Percentiles rank a stretch among this genome's conserved stretches.
Conservation (phyloP, 2,329 filamentous ascomycete genomes). For the Aureobasidium sp. region DNA sequence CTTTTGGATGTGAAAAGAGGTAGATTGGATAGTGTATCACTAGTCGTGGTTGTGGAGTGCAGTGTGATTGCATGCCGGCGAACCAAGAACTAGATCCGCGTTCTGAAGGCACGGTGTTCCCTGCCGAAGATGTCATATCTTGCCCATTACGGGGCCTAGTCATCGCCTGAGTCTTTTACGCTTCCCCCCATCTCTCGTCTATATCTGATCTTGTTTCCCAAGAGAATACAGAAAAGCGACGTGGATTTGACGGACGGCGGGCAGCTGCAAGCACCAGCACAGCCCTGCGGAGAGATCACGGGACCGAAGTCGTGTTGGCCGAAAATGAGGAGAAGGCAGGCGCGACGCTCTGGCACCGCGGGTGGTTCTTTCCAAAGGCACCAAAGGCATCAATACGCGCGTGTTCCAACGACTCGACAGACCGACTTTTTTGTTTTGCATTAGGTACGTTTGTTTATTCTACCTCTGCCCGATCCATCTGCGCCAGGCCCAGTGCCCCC, state of each 20-base stretch:
- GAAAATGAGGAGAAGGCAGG: slow-evolving; percentile 12
- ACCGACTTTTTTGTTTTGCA: slow-evolving; percentile 12
- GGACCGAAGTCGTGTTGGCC: neutral
- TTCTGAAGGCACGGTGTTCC: slow-evolving; percentile 9
- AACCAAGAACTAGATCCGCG: slow-evolving; percentile 14
- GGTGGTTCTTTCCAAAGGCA: slow-evolving; percentile 9
- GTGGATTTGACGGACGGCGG: neutral
- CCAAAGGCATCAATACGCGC: slow-evolving; percentile 11
- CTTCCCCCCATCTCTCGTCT: neutral
- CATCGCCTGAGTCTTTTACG: neutral
- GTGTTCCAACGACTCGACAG: slow-evolving; percentile 12
- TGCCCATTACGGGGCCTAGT: neutral
- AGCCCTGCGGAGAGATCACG: slow-evolving; percentile 5
- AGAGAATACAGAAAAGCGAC: neutral
- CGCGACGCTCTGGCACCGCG: neutral
- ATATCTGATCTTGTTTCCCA: neutral
- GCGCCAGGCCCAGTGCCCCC: neutral
- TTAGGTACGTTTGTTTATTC: slow-evolving; percentile 12
- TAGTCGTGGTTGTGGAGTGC: slow-evolving; percentile 13
- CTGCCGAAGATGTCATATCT: slow-evolving; percentile 11
- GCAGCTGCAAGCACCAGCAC: neutral
- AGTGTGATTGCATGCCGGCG: slow-evolving; percentile 11
- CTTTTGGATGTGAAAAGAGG: neutral
- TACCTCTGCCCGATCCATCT: neutral
- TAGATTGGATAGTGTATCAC: slow-evolving; percentile 13